A percentile compares a stretch with the other conserved stretches of the same genome.
Evolutionary conservation across 2,329 filamentous ascomycete species (phyloP).

Genomic region (Neophaeococcomyces aloes): DNA sequence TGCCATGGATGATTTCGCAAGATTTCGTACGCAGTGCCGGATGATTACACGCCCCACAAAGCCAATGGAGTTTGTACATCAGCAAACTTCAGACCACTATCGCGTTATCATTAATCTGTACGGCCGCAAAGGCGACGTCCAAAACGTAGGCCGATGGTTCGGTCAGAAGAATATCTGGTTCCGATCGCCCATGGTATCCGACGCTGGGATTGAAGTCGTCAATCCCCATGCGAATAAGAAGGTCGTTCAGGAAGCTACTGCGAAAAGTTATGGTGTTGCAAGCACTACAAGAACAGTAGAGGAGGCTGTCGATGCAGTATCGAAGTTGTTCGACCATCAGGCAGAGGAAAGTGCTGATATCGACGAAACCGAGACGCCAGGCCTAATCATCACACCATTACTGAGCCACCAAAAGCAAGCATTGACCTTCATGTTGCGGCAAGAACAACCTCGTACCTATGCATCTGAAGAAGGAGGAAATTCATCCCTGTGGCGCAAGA

Average conservation of each 20-base stretch:
- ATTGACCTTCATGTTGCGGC: constrained; percentile 70
- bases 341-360: constrained; percentile 60
- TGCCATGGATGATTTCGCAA: constrained; percentile 58
- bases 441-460: constrained; percentile 57
- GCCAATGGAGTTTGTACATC: constrained; percentile 54
- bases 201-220: constrained; percentile 57
- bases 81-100: constrained; percentile 50
- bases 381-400: constrained; percentile 50
- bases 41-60: constrained; percentile 57
- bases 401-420: constrained; percentile 85
- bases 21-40: constrained; percentile 61
- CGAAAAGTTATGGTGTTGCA: constrained; percentile 20
- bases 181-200: constrained; percentile 53
- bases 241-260: constrained; percentile 31
- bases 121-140: constrained; percentile 57
- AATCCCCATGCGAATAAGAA: constrained; percentile 60
- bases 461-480: constrained; percentile 50
- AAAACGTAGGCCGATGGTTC: constrained; percentile 57
- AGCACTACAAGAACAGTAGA: constrained; percentile 58
- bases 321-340: constrained; percentile 78
- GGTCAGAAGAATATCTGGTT: constrained; percentile 58
- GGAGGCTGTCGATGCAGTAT: constrained; percentile 74
- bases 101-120: constrained; percentile 67
- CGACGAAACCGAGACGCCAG: constrained; percentile 56
- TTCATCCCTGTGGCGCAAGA: constrained; percentile 67